A percentile compares a stretch with the other conserved stretches of the same genome.
These are phyloP conservation scores for Lunularia cruciata DNA, from an alignment of 225 moss, liverwort and hornwort genomes.

Conservation along the genomic window DNA sequence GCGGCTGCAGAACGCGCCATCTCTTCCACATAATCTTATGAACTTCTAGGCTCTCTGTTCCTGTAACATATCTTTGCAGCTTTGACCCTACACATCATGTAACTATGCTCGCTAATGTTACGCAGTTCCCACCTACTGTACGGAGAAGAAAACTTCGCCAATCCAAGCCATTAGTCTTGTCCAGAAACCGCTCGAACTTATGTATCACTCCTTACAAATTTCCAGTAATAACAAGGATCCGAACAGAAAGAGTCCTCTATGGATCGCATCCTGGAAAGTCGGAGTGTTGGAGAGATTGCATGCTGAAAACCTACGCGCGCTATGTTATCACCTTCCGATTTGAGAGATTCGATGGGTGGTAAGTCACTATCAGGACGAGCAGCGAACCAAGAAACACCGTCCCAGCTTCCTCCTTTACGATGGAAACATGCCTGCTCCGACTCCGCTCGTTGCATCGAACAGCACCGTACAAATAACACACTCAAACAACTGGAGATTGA, in stretches of 20 bases:
- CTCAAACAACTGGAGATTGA: conserved; percentile 43
- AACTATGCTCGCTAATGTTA: conserved; percentile 20
- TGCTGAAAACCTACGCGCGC: conserved; percentile 22
- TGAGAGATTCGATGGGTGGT: conserved; percentile 22
- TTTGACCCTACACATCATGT: conserved; percentile 2
- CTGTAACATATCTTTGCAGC: conserved; percentile 17
- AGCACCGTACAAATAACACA: conserved; percentile 38
- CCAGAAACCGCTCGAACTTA: conserved; percentile 11
- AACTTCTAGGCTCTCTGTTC: conserved; percentile 24
- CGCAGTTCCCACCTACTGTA: conserved; percentile 19
- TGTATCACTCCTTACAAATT: conserved; percentile 27
- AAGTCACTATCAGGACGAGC: conserved; percentile 18
- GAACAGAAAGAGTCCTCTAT: conserved; percentile 4
- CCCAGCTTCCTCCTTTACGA: conserved; percentile 34
- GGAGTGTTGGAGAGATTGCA: not conserved
- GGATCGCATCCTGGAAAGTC: conserved; percentile 1
- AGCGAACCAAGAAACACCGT: conserved; percentile 43
- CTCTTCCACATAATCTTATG: conserved; percentile 48
- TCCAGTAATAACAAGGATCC: conserved; percentile 26
- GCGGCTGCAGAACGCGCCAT: conserved; percentile 50
- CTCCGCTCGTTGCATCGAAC: conserved; percentile 38
- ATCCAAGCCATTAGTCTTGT: conserved; percentile 25
- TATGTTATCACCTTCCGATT: conserved; percentile 25
- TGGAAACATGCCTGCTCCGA: conserved; percentile 29
- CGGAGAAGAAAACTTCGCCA: conserved; percentile 24